Conservation (phyloP, 306 rosid species). For the Fragaria vesca region DNA sequence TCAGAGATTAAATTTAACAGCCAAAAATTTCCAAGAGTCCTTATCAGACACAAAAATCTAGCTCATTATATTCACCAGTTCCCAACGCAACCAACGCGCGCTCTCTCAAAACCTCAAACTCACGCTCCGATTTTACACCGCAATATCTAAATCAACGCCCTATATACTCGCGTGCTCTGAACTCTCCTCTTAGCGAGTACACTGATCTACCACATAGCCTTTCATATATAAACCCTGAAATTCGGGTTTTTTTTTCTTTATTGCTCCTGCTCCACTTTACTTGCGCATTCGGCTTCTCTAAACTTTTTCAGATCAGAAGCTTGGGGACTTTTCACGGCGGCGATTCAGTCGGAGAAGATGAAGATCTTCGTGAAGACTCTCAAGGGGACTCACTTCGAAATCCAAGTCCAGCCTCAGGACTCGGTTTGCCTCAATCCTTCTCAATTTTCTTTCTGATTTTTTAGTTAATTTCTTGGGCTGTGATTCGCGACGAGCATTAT, state of each 20-base stretch:
- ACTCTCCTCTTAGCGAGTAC: not conserved
- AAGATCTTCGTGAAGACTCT: constrained; percentile 89
- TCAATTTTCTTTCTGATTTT: not conserved
- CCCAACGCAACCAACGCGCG: not conserved
- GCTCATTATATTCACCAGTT: not conserved
- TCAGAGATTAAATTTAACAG: not conserved
- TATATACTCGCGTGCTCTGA: not conserved
- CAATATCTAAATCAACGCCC: not conserved
- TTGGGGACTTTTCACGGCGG: constrained; percentile 27
- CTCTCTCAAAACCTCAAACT: not conserved
- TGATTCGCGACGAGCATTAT: constrained; percentile 2
- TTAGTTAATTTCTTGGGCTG: not conserved
- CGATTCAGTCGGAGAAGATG: constrained; percentile 50
- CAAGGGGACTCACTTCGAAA: constrained; percentile 85
- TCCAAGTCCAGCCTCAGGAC: constrained; percentile 72
- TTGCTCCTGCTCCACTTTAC: constrained; percentile 27
- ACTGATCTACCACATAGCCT: not conserved
- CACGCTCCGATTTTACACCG: not conserved
- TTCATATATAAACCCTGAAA: constrained; percentile 25
- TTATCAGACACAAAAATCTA: constrained; percentile 28
- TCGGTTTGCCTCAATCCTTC: constrained; percentile 38
- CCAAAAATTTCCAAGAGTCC: not conserved
- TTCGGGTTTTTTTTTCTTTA: constrained; percentile 17
- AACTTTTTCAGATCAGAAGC: constrained; percentile 35
- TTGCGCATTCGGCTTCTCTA: constrained; percentile 33